These are phyloP conservation scores for Fomitopsis pinicola DNA, from an alignment of 1,284 basidiomycete species.

Conservation along the genomic window DNA sequence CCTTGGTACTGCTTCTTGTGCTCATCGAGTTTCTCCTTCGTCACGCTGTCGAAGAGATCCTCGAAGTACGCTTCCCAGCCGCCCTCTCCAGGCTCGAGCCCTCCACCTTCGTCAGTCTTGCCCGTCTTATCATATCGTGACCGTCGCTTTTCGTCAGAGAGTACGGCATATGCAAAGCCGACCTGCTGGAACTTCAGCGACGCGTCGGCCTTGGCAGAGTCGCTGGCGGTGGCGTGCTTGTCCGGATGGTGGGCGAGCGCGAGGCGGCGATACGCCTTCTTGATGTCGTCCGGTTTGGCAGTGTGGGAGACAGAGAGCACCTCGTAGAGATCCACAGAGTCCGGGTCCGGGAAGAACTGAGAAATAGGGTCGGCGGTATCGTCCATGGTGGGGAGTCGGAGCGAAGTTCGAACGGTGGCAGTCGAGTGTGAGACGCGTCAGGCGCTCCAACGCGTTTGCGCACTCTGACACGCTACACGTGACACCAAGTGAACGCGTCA, in stretches of 20 bases:
- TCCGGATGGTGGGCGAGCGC: conserved; percentile 87
- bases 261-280: conserved; percentile 80
- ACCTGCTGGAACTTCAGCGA: conserved; percentile 82
- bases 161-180: conserved; percentile 86
- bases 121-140: conserved; percentile 82
- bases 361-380: conserved; percentile 65
- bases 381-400: conserved; percentile 33
- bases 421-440: background rate
- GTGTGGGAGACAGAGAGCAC: conserved; percentile 56
- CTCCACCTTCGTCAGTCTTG: conserved; percentile 76
- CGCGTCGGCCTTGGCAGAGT: conserved; percentile 60
- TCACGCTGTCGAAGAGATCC: conserved; percentile 83
- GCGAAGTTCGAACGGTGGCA: background rate
- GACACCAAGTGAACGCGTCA: background rate
- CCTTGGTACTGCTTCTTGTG: conserved; percentile 92
- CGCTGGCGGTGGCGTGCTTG: conserved; percentile 68
- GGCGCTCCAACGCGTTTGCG: conserved; percentile 16
- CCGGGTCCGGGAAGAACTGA: conserved; percentile 74
- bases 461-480: conserved; percentile 10
- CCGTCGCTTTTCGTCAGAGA: conserved; percentile 74
- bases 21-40: conserved; percentile 81
- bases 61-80: conserved; percentile 95
- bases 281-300: conserved; percentile 64
- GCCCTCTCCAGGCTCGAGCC: conserved; percentile 68
- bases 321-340: conserved; percentile 71